phyloP scores from a whole-genome alignment of 495 filamentous ascomycete species.

The Xylaria acuta region DNA sequence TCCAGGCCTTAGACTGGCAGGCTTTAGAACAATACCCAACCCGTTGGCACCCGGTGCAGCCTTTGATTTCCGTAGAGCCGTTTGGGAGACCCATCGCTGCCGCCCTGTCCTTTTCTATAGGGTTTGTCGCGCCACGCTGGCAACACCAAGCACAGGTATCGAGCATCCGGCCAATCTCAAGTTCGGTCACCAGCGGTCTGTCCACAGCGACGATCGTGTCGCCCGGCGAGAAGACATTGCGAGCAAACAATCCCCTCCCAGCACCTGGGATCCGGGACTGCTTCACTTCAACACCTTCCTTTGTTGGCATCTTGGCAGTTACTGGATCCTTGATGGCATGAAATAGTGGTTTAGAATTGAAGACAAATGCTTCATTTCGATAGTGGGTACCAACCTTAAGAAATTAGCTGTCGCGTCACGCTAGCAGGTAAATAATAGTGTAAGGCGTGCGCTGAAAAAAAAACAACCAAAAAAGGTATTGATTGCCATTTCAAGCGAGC shows the following conservation, averaged over 20 bases:
- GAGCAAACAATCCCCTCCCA: conserved; percentile 23
- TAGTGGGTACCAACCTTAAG: background rate
- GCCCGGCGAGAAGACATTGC: conserved; percentile 20
- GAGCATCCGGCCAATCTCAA: conserved; percentile 22
- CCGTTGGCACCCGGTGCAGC: conserved; percentile 19
- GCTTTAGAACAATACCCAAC: conserved; percentile 25
- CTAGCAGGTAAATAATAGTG: conserved; percentile 2
- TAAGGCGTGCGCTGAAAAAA: background rate
- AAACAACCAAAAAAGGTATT: background rate
- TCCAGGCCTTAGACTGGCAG: conserved; percentile 29
- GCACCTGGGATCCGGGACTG: conserved; percentile 18
- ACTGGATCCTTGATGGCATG: background rate
- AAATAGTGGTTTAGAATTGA: background rate
- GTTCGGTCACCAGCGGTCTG: conserved; percentile 24
- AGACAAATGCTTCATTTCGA: background rate
- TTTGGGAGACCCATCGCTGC: conserved; percentile 24
- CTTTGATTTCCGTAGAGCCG: conserved; percentile 20
- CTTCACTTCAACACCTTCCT: conserved; percentile 22
- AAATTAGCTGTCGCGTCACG: background rate
- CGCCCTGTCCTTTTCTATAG: conserved; percentile 1
- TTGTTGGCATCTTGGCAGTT: conserved; percentile 22
- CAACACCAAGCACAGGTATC: conserved; percentile 28
- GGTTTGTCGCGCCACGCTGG: conserved; percentile 19
- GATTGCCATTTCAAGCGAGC: background rate
- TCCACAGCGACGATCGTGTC: conserved; percentile 17